Evolutionary conservation across 768 basidiomycete species (phyloP), one percentile per base, ranked within the genome.

Genomic region (Strobilomyces confusus): DNA sequence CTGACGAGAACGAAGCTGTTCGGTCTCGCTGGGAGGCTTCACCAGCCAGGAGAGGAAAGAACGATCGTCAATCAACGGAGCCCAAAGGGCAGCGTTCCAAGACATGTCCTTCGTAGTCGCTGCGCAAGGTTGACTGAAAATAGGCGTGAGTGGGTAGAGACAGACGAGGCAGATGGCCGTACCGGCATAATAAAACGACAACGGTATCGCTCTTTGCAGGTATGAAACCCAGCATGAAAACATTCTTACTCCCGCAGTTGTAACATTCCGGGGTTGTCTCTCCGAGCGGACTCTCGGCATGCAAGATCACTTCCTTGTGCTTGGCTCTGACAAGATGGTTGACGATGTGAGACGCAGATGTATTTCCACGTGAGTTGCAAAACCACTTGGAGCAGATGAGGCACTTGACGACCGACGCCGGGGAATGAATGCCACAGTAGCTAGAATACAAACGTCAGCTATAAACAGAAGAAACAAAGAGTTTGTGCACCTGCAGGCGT

Each of bases 11-110:
- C 95, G 82, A 22, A 98, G 82, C 69, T 97, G 93, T 69, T 99
- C 97, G 1, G 89, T 87, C 75, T 98, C 97, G 61, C 86, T 91
- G 2, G 97, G 97, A 12, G 95, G 89, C 66, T 98, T 98, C 63
- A 98, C 95, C 48, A 99, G 78, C 97, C 97, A 99, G 5, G 95
- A 95, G n/a, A 99, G 79, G 78, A 99, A 99, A 4, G 92, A 93
- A 29, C 97, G 85, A 71, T 99, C 97, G 62, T 99, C 97, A 58
- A 99, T 99, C 58, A 99, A 84, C 13, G 97, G 95, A 11, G 94
- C 94, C 97, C 97, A 99, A 38, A 98, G 84, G 0, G 92, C 80
- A 5, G 95, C 89, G 63, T 99, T 98, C 97, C 97, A 99, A 2
- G 92, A 94, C 63, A 98, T 98, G 68, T 99, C 97, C 67, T 95